Evolutionary conservation across 441 rosid genomes (phyloP), one percentile per base, ranked within the genome.

Genomic region (Erysimum cheiri): DNA sequence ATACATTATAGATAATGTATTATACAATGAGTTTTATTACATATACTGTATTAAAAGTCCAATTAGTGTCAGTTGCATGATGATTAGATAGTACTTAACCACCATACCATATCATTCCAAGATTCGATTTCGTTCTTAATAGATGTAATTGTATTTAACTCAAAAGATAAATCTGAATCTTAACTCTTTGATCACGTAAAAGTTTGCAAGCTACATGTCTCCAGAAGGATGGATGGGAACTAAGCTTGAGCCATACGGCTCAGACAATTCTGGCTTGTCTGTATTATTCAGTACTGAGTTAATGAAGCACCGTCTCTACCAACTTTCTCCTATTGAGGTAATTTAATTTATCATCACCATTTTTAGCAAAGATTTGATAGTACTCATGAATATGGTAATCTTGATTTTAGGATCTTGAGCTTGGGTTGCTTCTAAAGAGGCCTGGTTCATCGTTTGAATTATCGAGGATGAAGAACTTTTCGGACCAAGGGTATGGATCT

Each of bases 391-490:
- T 33, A 19, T 36, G 40, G 43, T 67, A 35, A 43, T 47, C 57
- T 62, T 56, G 40, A n/a, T 60, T 4, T 4, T 40, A 85, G 91
- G 89, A 86, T 68, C 67, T 80, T 36, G 85, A 86, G 35, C 80
- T 86, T 1, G 84, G 77, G 8, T 76, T 82, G 78, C 60, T 69
- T 39, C 14, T 78, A 43, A 44, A 41, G 15, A 83, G 89, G 55
- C 83, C 84, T 6, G 77, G 83, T 47, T 80, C 85, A 0, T 48
- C 84, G 13, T 81, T 85, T 63, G 78, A 83, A 19, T 47, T 88
- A 68, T 41, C 81, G 0, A 70, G 56, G 64, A 11, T 60, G 26
- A 53, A 64, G 29, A 75, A 77, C 43, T 74, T 82, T 44, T 76
- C 84, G 1, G 15, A 43, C 1, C 57, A 78, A 32, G 80, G 83